Base-by-base conservation (phyloP, 1,284 basidiomycete species). In the Trametes hirsuta region DNA sequence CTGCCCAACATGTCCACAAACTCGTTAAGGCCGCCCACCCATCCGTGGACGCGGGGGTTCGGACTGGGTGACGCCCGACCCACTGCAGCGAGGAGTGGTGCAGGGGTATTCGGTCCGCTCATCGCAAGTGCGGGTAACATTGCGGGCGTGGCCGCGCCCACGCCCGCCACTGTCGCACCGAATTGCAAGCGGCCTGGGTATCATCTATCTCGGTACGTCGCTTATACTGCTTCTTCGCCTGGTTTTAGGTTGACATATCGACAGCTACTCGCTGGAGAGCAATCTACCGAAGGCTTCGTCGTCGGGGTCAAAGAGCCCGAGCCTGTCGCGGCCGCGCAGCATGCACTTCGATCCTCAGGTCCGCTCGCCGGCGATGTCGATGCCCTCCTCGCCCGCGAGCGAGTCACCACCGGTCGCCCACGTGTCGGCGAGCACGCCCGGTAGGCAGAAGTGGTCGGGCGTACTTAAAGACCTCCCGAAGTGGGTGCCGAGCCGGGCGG, bases 31-130 rank as follows among this genome's bases (percentile, higher is more conserved):
- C 59, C 56, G 21, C 53, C 63, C 39, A 62, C 44, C 39, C 49
- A 64, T 39, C 61, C 64, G 12, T 59, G 64, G 59, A 58, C 61
- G n/a, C 54, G 62, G 12, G 40, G 56, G 3, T 35, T 66, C 18
- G 45, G 55, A 6, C 57, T 67, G 22, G 59, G 60, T 4, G 69
- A 70, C 14, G 37, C 55, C 6, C 69, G 77, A 12, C 88, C 85
- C 4, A 75, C 82, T 40, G 77, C 79, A 2, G 79, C 84, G 9
- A 75, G 81, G 47, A 84, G 77, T 58, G 82, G 78, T 6, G 90
- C 81, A 0, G 90, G 91, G 4, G 89, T 90, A 0, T 84, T 92
- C 66, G 91, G 89, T 11, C 83, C 87, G 6, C 80, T 94, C 47
- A 85, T 94, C 42, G 85, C 89, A 24, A 86, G 84, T 61, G 88